Percentiles rank a stretch among this genome's conserved stretches.
phyloP scores from a whole-genome alignment of 129 eudicot genomes.

The Centella asiatica region DNA sequence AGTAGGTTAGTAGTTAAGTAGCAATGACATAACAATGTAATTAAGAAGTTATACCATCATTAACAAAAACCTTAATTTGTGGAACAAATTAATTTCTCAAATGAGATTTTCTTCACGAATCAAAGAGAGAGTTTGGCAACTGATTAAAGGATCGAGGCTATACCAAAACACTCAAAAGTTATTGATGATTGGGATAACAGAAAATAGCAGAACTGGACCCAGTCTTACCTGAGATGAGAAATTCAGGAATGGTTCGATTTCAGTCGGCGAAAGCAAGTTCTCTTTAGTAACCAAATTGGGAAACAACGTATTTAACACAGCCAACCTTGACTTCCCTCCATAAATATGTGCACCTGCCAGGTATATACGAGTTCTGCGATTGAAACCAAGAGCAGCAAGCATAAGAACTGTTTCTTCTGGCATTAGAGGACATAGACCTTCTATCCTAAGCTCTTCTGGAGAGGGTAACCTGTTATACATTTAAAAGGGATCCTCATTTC shows the following conservation, averaged over 20 bases:
- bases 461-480: conserved; percentile 55
- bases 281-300: conserved; percentile 92
- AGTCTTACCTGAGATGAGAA: conserved; percentile 79
- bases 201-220: not conserved
- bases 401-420: conserved; percentile 98
- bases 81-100: no score
- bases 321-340: conserved; percentile 81
- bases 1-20: no score
- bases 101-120: no score
- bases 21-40: no score
- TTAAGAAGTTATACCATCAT: no score
- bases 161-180: not conserved
- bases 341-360: conserved; percentile 94
- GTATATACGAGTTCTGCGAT: conserved; percentile 67
- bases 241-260: conserved; percentile 73
- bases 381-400: conserved; percentile 98
- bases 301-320: conserved; percentile 65
- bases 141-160: no score
- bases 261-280: conserved; percentile 69
- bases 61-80: no score
- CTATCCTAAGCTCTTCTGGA: conserved; percentile 58
- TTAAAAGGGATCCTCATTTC: not conserved
- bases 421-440: conserved; percentile 90
- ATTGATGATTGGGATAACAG: no score
- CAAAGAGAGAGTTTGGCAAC: no score